Conservation (phyloP, 73 alveolate species). For the Durusdinium trenchii region DNA sequence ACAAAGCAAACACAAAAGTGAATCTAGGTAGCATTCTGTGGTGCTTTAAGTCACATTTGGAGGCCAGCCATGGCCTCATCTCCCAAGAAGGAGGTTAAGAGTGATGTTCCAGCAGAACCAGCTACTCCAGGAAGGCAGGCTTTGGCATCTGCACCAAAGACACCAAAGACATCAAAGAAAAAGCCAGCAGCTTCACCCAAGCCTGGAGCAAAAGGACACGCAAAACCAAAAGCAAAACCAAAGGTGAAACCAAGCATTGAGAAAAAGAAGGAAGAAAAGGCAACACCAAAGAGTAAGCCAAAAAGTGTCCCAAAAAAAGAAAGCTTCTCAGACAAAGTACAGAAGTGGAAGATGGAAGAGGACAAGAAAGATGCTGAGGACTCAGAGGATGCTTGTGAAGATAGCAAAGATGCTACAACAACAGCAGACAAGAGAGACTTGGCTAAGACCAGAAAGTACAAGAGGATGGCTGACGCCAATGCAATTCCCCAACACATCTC, state of each 20-base stretch:
- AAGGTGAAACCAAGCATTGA: neutral
- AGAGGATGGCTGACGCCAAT: neutral
- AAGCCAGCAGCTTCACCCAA: neutral
- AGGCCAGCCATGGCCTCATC: neutral
- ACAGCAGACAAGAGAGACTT: neutral
- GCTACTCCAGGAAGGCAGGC: neutral
- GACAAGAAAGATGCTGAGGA: neutral
- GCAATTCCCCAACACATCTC: neutral
- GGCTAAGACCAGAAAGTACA: neutral
- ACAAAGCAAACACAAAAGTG: neutral
- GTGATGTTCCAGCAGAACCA: neutral
- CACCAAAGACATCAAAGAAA: neutral
- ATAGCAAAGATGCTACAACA: neutral
- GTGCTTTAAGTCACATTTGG: too few relatives aligned
- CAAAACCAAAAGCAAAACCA: neutral
- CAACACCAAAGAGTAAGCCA: neutral
- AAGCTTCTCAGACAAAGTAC: neutral
- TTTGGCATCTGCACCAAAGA: neutral
- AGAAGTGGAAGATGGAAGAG: neutral
- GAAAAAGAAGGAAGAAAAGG: neutral
- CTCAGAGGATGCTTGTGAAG: neutral
- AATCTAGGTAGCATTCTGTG: neutral
- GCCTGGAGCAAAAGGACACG: neutral
- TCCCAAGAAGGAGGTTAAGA: neutral
- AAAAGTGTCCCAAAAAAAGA: neutral